Percentiles rank a stretch among this genome's conserved stretches.
Conservation (phyloP, 352 stramenopile genomes). For the Albugo candida region DNA sequence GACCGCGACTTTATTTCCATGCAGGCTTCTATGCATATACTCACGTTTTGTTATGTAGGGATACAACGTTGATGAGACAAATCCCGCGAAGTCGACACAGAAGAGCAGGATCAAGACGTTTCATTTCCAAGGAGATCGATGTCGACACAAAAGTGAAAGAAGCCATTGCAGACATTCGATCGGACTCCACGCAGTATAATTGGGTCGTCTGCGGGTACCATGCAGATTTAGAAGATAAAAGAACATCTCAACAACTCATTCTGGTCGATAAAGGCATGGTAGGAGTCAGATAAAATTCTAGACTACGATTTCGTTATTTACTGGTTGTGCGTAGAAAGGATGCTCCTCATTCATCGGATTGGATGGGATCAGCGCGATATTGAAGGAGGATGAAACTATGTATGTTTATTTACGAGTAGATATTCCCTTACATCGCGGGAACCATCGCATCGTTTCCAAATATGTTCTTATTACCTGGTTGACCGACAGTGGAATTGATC, state of each 20-base stretch:
- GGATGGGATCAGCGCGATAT: conserved; percentile 44
- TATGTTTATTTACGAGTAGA: conserved; percentile 83
- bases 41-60: conserved; percentile 11
- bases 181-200: conserved; percentile 59
- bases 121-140: conserved; percentile 67
- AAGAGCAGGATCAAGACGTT: conserved; percentile 42
- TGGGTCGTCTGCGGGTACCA: conserved; percentile 74
- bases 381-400: conserved; percentile 65
- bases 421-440: conserved; percentile 57
- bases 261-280: conserved; percentile 77
- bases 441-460: conserved; percentile 71
- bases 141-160: conserved; percentile 45
- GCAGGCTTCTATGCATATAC: not conserved
- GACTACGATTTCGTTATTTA: not conserved
- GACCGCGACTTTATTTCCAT: conserved; percentile 1
- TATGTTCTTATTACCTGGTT: conserved; percentile 78
- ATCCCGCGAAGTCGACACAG: conserved; percentile 27
- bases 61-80: conserved; percentile 40
- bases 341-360: conserved; percentile 69
- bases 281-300: not conserved
- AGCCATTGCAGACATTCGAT: conserved; percentile 65
- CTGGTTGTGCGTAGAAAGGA: conserved; percentile 25
- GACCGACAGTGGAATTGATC: conserved; percentile 24
- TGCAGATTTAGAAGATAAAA: conserved; percentile 26
- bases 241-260: conserved; percentile 36